Evolutionary conservation across 1,139 yeast species (phyloP).

Genomic region (Saccharomycopsis crataegensis): DNA sequence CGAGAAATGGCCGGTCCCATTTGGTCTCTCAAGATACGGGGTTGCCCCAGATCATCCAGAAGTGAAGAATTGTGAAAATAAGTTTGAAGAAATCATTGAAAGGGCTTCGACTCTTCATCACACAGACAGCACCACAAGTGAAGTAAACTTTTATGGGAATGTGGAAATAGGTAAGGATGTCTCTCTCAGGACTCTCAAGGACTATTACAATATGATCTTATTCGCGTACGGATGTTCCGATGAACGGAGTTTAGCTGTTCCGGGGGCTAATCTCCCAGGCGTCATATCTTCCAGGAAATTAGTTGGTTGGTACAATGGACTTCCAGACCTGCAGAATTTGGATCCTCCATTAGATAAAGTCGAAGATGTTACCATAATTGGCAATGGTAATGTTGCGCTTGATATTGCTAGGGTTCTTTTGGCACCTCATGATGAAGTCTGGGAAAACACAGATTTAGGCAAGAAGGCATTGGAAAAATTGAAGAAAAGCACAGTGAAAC

Average conservation of each 20-base stretch:
- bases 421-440: conserved; percentile 42
- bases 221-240: conserved; percentile 77
- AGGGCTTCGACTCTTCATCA: conserved; percentile 12
- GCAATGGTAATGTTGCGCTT: conserved; percentile 96
- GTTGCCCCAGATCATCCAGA: conserved; percentile 99
- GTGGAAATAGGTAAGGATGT: conserved; percentile 54
- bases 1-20: conserved; percentile 85
- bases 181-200: conserved; percentile 39
- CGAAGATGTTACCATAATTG: conserved; percentile 70
- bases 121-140: conserved; percentile 22
- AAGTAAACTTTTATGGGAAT: conserved; percentile 70
- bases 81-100: conserved; percentile 50
- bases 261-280: conserved; percentile 51
- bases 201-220: conserved; percentile 63
- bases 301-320: conserved; percentile 96
- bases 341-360: conserved; percentile 53
- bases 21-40: conserved; percentile 85
- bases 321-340: conserved; percentile 48
- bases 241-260: conserved; percentile 50
- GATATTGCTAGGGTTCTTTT: conserved; percentile 80
- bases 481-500: conserved; percentile 44
- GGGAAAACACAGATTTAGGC: conserved; percentile 71
- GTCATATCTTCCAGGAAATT: conserved; percentile 81
- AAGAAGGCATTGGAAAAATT: conserved; percentile 50
- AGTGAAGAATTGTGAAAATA: conserved; percentile 82